A percentile compares a stretch with the other conserved stretches of the same genome.
These are phyloP conservation scores for Chaetoscypha palmicola DNA, from an alignment of 2,329 filamentous ascomycete genomes.

Conservation along the genomic window DNA sequence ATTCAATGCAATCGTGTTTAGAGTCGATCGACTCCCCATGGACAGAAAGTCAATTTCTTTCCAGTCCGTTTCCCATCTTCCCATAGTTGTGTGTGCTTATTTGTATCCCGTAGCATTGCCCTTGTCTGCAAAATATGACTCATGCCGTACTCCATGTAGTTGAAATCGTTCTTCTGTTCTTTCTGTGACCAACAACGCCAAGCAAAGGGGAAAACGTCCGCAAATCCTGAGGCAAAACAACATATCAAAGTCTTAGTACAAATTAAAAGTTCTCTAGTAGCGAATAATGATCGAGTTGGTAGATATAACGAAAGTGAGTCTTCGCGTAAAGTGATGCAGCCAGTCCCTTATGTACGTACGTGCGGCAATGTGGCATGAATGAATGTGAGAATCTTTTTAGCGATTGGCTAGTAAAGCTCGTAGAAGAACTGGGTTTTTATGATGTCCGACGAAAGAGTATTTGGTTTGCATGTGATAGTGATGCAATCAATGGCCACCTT, in stretches of 20 bases:
- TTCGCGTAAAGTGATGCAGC: background rate
- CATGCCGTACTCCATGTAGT: background rate
- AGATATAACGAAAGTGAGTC: background rate
- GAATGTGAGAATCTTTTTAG: background rate
- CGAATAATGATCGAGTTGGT: background rate
- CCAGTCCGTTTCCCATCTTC: background rate
- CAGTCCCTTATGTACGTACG: background rate
- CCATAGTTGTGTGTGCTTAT: background rate
- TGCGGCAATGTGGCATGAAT: background rate
- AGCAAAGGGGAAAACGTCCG: background rate
- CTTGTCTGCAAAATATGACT: too few relatives aligned
- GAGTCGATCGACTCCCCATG: background rate
- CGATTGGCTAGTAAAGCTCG: background rate
- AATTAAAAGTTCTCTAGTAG: background rate
- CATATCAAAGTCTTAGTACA: background rate
- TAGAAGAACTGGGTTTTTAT: too few relatives aligned
- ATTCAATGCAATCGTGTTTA: background rate
- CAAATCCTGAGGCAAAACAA: too few relatives aligned
- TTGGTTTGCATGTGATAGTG: background rate
- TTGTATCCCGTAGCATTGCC: too few relatives aligned
- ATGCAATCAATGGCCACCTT: background rate
- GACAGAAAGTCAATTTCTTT: too few relatives aligned
- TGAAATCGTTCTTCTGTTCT: background rate
- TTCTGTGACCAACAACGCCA: background rate
- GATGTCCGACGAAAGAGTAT: background rate